Conservation (phyloP, 306 rosid genomes). For the Morella rubra region DNA sequence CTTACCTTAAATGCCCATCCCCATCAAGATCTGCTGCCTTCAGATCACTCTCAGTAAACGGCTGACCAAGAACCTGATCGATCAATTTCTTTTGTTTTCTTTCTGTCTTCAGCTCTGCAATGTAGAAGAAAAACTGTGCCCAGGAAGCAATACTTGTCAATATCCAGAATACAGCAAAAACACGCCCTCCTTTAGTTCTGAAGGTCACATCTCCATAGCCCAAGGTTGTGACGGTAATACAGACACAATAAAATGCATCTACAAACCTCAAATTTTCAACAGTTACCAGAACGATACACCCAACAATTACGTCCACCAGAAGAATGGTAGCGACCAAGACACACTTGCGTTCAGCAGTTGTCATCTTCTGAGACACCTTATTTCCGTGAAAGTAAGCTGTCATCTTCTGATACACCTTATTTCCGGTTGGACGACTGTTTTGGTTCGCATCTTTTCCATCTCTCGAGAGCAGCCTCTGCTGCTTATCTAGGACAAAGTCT, state of each 20-base stretch:
- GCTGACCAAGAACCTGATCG: constrained; percentile 60
- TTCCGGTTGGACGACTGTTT: constrained; percentile 4
- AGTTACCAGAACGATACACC: constrained; percentile 33
- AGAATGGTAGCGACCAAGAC: constrained; percentile 30
- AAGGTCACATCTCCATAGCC: constrained; percentile 83
- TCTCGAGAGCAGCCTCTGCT: constrained; percentile 40
- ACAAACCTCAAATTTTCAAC: constrained; percentile 40
- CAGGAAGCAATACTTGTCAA: constrained; percentile 59
- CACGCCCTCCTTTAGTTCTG: constrained; percentile 68
- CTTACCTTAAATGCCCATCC: constrained; percentile 73
- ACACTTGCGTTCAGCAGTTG: constrained; percentile 35
- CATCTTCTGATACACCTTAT: neutral
- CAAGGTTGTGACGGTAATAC: constrained; percentile 49
- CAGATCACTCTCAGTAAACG: constrained; percentile 56
- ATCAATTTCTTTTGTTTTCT: constrained; percentile 54
- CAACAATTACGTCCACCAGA: constrained; percentile 34
- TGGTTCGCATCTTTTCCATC: constrained; percentile 27
- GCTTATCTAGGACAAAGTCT: constrained; percentile 46
- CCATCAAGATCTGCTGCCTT: constrained; percentile 87
- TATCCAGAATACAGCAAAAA: constrained; percentile 82
- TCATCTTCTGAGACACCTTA: neutral
- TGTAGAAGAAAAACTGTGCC: constrained; percentile 76
- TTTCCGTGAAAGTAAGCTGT: no score
- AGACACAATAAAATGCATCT: constrained; percentile 59
- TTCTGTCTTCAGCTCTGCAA: constrained; percentile 75